Conservation (phyloP, 306 rosid genomes). For the Ormosia emarginata region DNA sequence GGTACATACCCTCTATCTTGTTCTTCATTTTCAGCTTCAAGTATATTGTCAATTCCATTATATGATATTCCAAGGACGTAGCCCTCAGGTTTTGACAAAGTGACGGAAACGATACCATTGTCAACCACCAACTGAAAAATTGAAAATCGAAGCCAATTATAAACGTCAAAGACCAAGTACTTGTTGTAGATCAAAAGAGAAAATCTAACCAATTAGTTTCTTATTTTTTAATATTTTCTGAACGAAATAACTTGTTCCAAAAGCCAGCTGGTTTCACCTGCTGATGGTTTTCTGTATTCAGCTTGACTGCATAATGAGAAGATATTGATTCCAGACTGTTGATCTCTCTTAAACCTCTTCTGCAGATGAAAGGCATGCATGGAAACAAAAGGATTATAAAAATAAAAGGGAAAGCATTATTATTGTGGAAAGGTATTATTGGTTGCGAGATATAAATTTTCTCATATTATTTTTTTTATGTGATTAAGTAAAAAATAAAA, state of each 20-base stretch:
- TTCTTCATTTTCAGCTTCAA: slow-evolving; percentile 32
- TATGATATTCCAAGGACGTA: slow-evolving; percentile 54
- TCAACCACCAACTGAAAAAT: slow-evolving; percentile 57
- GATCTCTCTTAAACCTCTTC: neutral
- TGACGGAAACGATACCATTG: slow-evolving; percentile 63
- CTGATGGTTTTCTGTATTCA: neutral
- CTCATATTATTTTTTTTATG: no score
- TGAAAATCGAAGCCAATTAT: slow-evolving; percentile 5
- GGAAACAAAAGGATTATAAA: neutral
- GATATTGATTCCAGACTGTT: neutral
- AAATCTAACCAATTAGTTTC: neutral
- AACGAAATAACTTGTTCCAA: neutral
- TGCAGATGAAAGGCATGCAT: neutral
- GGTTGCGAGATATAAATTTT: neutral
- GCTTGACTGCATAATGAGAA: neutral
- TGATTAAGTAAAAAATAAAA: no score
- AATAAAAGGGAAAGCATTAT: neutral
- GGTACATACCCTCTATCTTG: slow-evolving; percentile 62
- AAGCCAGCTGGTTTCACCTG: slow-evolving; percentile 21
- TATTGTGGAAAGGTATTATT: neutral
- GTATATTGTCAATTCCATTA: slow-evolving; percentile 58
- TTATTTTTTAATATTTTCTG: neutral
- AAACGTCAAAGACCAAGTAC: neutral
- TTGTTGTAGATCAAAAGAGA: neutral
- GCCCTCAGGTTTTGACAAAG: slow-evolving; percentile 56